Percentiles rank a stretch among this genome's conserved stretches.
Conservation (phyloP, 148 eudicot species). For the Arbutus unedo region DNA sequence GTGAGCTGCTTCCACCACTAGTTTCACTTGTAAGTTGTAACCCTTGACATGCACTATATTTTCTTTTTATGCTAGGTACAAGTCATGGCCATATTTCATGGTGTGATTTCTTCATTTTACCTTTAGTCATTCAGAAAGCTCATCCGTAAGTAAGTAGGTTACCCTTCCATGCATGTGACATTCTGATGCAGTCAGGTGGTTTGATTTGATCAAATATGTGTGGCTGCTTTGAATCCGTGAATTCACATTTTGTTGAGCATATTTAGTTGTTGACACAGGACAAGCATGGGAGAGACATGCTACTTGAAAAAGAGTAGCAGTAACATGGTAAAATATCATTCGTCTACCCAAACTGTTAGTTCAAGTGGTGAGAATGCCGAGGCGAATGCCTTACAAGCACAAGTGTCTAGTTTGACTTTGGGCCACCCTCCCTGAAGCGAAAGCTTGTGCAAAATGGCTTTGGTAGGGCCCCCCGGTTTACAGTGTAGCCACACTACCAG, state of each 20-base stretch:
- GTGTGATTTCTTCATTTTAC: not conserved
- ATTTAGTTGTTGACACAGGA: not conserved
- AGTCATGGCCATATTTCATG: not conserved
- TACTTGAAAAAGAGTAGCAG: no score
- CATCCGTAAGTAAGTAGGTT: not conserved
- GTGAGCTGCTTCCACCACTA: no score
- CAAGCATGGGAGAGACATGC: no score
- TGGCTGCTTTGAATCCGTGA: not conserved
- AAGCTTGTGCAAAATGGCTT: not conserved
- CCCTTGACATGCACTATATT: not conserved
- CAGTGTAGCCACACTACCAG: not conserved
- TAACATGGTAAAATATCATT: not conserved
- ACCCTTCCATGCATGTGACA: not conserved
- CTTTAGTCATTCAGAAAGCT: not conserved
- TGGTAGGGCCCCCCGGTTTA: not conserved
- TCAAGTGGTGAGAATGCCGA: not conserved
- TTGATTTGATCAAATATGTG: not conserved
- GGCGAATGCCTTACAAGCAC: not conserved
- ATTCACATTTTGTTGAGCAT: not conserved
- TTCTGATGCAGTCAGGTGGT: not conserved
- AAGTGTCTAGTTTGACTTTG: not conserved
- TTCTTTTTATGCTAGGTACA: not conserved
- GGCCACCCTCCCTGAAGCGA: not conserved
- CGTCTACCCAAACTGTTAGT: not conserved
- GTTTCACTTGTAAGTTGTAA: not conserved